Conservation (phyloP, 1,284 basidiomycete genomes). For the Phellopilus nigrolimitatus region DNA sequence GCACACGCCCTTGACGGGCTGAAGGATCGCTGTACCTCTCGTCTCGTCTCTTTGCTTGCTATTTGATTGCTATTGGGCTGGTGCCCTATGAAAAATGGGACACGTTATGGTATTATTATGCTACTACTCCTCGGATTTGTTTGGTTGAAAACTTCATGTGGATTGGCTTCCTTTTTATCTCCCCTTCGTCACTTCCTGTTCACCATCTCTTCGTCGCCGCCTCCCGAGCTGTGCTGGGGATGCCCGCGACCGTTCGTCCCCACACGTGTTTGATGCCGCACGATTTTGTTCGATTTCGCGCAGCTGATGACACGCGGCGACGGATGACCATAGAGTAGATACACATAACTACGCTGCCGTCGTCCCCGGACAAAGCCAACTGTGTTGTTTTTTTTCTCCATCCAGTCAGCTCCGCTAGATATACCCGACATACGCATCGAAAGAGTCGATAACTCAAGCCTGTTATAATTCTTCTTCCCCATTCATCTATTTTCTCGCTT, state of each 20-base stretch:
- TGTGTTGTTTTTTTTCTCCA: not conserved
- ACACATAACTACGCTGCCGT: no score
- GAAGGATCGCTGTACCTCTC: not conserved
- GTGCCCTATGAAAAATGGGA: not conserved
- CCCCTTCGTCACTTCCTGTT: not conserved
- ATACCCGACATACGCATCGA: not conserved
- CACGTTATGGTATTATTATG: conserved; percentile 3
- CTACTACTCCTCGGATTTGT: conserved; percentile 7
- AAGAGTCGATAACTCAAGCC: no score
- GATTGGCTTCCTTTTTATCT: not conserved
- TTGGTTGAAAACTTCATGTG: not conserved
- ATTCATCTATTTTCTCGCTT: not conserved
- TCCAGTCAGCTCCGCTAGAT: not conserved
- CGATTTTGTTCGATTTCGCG: not conserved
- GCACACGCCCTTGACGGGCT: conserved; percentile 3
- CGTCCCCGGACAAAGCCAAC: not conserved
- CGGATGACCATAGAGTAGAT: not conserved
- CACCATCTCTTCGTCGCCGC: not conserved
- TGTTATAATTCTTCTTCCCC: not conserved
- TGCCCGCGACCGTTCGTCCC: not conserved
- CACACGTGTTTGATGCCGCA: no score
- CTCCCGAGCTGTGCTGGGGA: conserved; percentile 1
- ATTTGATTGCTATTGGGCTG: conserved; percentile 1
- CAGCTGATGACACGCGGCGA: not conserved
- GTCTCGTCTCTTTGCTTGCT: not conserved